Base-by-base conservation (phyloP, 2,329 filamentous ascomycete species). In the Cytospora schulzeri region DNA sequence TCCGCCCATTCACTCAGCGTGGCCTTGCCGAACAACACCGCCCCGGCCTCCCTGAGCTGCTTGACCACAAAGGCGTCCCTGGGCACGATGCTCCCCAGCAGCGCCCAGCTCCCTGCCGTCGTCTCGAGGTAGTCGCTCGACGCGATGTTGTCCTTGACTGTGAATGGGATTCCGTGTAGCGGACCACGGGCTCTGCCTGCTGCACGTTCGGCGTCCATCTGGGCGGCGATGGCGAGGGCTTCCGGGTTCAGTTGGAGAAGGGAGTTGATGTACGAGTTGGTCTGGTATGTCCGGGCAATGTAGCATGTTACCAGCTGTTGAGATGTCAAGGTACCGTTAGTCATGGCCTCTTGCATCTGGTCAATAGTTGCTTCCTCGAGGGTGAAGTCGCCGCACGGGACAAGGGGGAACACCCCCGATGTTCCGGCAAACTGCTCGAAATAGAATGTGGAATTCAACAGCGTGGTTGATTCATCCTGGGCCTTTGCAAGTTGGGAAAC, bases 131-230 rank as follows among this genome's bases (percentile, higher is more conserved):
- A 83, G 72, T 92, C 90, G 68, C 86, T 86, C 11, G 84, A 86
- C 28, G 81, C 87, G 62, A 91, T 89, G 71, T 89, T 90, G 72
- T 93, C 90, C 75, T 93, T 93, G 68, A 92, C 84, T 2, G 89
- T 79, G 72, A 91, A 91, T 0, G 91, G 90, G 52, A 93, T 91
- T 3, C 90, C 90, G 72, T 93, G 90, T 1, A 93, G 80, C 1
- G 86, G 85, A 1, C 89, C 84, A n/a, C 88, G 83, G 12, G 87
- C 73, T 48, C 77, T 78, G 28, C 87, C 87, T 1, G 76, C 70
- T 15, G 73, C 71, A 22, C 90, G 82, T 74, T 92, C 89, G 0
- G 71, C 72, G 69, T 93, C 90, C 33, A 87, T 78, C 17, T 78
- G 71, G 6, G 76, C 76, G 4, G 90, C 90, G 63, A 92, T 91